These are phyloP conservation scores for Fusarium lateritium DNA, from an alignment of 2,329 filamentous ascomycete genomes.

Conservation along the genomic window DNA sequence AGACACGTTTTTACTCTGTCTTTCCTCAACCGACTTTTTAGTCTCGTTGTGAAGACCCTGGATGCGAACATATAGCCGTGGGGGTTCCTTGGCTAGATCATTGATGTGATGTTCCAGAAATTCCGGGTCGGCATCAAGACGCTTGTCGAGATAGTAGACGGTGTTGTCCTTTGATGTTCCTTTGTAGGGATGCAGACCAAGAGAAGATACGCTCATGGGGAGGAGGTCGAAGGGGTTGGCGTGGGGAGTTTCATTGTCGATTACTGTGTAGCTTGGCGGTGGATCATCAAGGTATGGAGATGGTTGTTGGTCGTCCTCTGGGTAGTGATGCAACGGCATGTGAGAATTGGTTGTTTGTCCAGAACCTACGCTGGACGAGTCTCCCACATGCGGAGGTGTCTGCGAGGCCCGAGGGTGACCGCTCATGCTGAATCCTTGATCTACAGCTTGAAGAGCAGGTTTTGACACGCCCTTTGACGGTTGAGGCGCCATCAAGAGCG, in stretches of 20 bases:
- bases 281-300: conserved; percentile 34
- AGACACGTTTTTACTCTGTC: conserved; percentile 62
- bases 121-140: conserved; percentile 61
- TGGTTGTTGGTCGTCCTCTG: conserved; percentile 25
- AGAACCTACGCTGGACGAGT: conserved; percentile 32
- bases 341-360: conserved; percentile 34
- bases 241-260: conserved; percentile 37
- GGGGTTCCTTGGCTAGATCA: conserved; percentile 63
- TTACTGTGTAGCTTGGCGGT: conserved; percentile 41
- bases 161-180: conserved; percentile 53
- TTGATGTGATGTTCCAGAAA: conserved; percentile 62
- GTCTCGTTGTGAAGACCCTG: conserved; percentile 67
- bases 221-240: conserved; percentile 31
- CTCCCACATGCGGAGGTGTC: conserved; percentile 26
- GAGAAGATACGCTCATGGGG: conserved; percentile 32
- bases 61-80: conserved; percentile 67
- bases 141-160: conserved; percentile 61
- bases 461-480: conserved; percentile 15
- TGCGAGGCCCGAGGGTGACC: conserved; percentile 19
- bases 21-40: conserved; percentile 61
- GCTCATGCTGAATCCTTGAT: conserved; percentile 21
- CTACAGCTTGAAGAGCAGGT: neutral
- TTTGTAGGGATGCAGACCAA: conserved; percentile 48
- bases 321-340: conserved; percentile 43
- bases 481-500: conserved; percentile 2